Percentiles rank a stretch among this genome's conserved stretches.
Conservation (phyloP, 2,329 filamentous ascomycete species). For the Fusarium pseudoanthophilum region DNA sequence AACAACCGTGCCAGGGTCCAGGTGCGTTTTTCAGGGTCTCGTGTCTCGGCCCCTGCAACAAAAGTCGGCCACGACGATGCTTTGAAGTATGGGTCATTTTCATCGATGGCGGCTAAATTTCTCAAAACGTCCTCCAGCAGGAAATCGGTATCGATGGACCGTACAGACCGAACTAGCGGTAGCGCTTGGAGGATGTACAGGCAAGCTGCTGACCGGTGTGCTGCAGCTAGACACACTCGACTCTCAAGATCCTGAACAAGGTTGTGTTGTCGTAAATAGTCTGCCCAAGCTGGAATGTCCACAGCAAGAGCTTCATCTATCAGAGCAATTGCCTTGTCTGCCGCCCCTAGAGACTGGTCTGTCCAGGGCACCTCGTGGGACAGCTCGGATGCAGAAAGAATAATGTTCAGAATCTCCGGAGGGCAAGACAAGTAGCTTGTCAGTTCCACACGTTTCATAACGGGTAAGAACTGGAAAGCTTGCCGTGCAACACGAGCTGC, state of each 20-base stretch:
- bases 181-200: constrained; percentile 59
- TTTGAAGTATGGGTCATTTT: constrained; percentile 65
- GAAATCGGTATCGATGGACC: constrained; percentile 54
- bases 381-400: constrained; percentile 57
- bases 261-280: constrained; percentile 50
- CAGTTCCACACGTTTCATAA: constrained; percentile 55
- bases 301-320: constrained; percentile 56
- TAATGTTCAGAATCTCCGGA: constrained; percentile 56
- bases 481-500: constrained; percentile 54
- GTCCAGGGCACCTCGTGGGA: constrained; percentile 52
- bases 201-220: constrained; percentile 59
- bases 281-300: constrained; percentile 56
- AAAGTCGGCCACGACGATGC: constrained; percentile 70
- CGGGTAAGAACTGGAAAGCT: constrained; percentile 52
- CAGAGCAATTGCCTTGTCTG: constrained; percentile 53
- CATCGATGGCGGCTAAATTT: constrained; percentile 61
- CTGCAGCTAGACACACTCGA: constrained; percentile 57
- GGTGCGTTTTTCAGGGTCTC: constrained; percentile 56
- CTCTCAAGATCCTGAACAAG: constrained; percentile 54
- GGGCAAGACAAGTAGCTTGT: constrained; percentile 57
- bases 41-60: constrained; percentile 66
- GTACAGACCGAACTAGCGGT: constrained; percentile 51
- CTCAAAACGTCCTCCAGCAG: constrained; percentile 62
- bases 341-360: constrained; percentile 47
- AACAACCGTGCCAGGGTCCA: constrained; percentile 63